These are phyloP conservation scores for Aureobasidium leucospermi DNA, from an alignment of 2,329 filamentous ascomycete genomes.

Conservation along the genomic window DNA sequence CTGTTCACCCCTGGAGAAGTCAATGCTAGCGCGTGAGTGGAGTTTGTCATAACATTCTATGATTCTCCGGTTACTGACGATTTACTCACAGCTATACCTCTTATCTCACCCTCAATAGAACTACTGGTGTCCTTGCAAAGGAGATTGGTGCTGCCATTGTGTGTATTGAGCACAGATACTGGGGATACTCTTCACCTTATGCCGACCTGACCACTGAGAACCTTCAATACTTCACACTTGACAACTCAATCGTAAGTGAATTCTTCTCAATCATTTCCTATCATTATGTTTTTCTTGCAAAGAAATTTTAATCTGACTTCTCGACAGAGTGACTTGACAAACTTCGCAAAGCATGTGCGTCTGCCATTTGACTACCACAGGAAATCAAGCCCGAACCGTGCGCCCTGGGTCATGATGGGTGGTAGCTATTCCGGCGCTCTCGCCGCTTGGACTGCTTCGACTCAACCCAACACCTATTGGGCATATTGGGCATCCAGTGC, in stretches of 20 bases:
- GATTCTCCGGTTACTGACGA: too few relatives aligned
- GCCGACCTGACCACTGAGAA: constrained; percentile 44
- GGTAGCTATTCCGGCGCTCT: constrained; percentile 52
- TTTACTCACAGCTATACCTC: constrained; percentile 21
- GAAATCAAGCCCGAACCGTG: constrained; percentile 43
- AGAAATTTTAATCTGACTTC: too few relatives aligned
- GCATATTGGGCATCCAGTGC: constrained; percentile 52
- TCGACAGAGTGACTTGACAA: constrained; percentile 39
- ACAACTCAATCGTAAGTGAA: constrained; percentile 39
- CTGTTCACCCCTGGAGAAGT: constrained; percentile 41
- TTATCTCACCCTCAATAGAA: constrained; percentile 44
- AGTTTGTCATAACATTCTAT: constrained; percentile 25
- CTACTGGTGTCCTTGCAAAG: constrained; percentile 46
- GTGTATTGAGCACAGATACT: constrained; percentile 53
- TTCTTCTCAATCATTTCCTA: not conserved
- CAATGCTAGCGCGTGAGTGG: constrained; percentile 30
- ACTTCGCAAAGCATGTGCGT: constrained; percentile 47
- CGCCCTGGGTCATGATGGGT: constrained; percentile 51
- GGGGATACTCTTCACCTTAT: constrained; percentile 50
- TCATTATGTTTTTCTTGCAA: not conserved
- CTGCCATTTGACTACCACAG: constrained; percentile 47
- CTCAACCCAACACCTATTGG: constrained; percentile 51
- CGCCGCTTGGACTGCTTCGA: constrained; percentile 45
- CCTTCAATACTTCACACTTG: constrained; percentile 47
- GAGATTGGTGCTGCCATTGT: constrained; percentile 48